A percentile compares a stretch with the other conserved stretches of the same genome.
phyloP scores from a whole-genome alignment of 768 basidiomycete species.

The Leccinum variicolor region DNA sequence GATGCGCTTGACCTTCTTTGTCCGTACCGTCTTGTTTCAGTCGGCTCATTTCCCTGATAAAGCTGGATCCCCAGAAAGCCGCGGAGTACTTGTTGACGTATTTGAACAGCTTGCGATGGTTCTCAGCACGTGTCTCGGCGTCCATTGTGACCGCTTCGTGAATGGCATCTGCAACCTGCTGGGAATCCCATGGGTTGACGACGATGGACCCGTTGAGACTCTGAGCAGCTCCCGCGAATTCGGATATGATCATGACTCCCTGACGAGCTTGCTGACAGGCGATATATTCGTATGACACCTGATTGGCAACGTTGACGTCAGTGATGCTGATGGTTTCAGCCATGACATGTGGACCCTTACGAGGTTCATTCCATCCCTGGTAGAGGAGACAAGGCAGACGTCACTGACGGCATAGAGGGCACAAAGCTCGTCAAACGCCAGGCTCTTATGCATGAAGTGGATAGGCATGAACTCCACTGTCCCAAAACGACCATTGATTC shows the following conservation, averaged over 20 bases:
- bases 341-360: slow-evolving; percentile 44
- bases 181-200: slow-evolving; percentile 99
- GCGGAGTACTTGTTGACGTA: slow-evolving; percentile 95
- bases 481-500: slow-evolving; percentile 98
- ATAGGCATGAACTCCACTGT: slow-evolving; percentile 99
- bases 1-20: slow-evolving; percentile 33
- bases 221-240: slow-evolving; percentile 97
- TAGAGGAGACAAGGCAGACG: slow-evolving; percentile 92
- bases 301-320: slow-evolving; percentile 7
- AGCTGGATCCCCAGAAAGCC: slow-evolving; percentile 88
- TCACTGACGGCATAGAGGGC: slow-evolving; percentile 98
- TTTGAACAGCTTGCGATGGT: slow-evolving; percentile 94
- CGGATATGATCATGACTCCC: slow-evolving; percentile 96
- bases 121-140: slow-evolving; percentile 76
- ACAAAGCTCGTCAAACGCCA: slow-evolving; percentile 91
- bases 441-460: slow-evolving; percentile 97
- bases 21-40: slow-evolving; percentile 42
- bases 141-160: slow-evolving; percentile 93
- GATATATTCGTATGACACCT: slow-evolving; percentile 99
- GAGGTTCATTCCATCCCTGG: slow-evolving; percentile 98
- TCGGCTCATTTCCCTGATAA: slow-evolving; percentile 79
- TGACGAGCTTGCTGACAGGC: slow-evolving; percentile 91
- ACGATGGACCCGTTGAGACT: slow-evolving; percentile 93
- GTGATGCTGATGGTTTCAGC: slow-evolving; percentile 2
- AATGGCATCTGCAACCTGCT: slow-evolving; percentile 96